Evolutionary conservation across 495 filamentous ascomycete species (phyloP).

Genomic region (Neurospora sp.): DNA sequence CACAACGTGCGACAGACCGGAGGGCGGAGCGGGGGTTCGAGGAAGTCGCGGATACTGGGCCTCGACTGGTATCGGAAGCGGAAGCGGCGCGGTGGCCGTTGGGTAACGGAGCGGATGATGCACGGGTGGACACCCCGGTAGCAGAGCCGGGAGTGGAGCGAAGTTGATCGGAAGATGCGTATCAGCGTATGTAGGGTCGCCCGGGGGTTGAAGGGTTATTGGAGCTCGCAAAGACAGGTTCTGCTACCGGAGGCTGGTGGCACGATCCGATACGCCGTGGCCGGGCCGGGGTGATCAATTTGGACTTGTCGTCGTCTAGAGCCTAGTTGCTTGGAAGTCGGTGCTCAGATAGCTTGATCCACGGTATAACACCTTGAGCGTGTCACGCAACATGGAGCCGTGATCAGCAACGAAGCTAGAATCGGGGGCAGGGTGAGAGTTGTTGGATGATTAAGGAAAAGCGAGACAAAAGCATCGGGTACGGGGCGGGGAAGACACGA

Average conservation of each 20-base stretch:
- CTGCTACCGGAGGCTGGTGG: slow-evolving; percentile 14
- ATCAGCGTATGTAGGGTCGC: slow-evolving; percentile 5
- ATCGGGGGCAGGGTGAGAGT: not conserved
- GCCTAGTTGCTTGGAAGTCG: not conserved
- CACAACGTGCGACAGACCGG: slow-evolving; percentile 17
- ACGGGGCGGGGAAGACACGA: not conserved
- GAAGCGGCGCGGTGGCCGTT: slow-evolving; percentile 13
- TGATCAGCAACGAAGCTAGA: not conserved
- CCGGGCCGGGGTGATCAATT: not conserved
- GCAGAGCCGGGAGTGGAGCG: slow-evolving; percentile 18
- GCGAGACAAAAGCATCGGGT: not conserved
- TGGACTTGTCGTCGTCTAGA: not conserved
- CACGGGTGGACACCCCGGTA: slow-evolving; percentile 20
- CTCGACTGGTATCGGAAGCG: slow-evolving; percentile 19
- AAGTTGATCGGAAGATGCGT: slow-evolving; percentile 20
- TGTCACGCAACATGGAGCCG: not conserved
- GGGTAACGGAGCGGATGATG: slow-evolving; percentile 25
- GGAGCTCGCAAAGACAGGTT: not conserved
- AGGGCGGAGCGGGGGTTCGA: slow-evolving; percentile 4
- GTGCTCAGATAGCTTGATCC: not conserved
- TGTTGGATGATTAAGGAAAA: not conserved
- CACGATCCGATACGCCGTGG: slow-evolving; percentile 23
- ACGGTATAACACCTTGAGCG: not conserved
- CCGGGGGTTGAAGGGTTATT: slow-evolving; percentile 2
- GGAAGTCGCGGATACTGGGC: slow-evolving; percentile 1